phyloP scores from a whole-genome alignment of 1,284 basidiomycete genomes.

The Puccinia triticina region DNA sequence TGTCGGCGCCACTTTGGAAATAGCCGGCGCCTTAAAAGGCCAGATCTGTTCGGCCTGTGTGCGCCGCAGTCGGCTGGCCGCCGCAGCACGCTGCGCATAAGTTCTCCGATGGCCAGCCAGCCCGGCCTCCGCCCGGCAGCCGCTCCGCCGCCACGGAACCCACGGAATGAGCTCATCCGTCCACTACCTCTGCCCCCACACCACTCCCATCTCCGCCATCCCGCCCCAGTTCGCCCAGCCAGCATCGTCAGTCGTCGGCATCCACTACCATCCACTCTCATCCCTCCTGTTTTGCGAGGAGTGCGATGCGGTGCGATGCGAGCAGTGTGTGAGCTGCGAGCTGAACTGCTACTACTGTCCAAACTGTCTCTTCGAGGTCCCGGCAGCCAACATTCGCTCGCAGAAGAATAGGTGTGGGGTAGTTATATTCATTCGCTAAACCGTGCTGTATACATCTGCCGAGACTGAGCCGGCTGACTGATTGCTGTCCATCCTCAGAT shows the following conservation, averaged over 20 bases:
- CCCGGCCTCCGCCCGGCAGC: too few species aligned
- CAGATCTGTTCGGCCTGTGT: too few species aligned
- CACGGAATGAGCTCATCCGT: constrained; percentile 36
- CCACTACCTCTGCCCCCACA: constrained; percentile 51
- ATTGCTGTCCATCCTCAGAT: constrained; percentile 66
- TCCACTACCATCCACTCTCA: constrained; percentile 74
- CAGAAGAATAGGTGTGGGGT: constrained; percentile 82
- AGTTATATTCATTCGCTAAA: not conserved
- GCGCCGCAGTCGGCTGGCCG: too few species aligned
- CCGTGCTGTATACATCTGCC: not conserved
- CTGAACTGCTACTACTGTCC: constrained; percentile 97
- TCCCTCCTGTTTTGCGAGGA: constrained; percentile 96
- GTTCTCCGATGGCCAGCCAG: too few species aligned
- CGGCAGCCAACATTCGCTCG: constrained; percentile 88
- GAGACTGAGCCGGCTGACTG: not conserved
- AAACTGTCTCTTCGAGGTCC: constrained; percentile 98
- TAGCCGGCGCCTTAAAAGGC: too few species aligned
- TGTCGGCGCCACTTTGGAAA: too few species aligned
- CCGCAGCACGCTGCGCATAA: too few species aligned
- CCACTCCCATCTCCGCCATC: constrained; percentile 36
- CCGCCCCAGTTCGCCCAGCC: constrained; percentile 37
- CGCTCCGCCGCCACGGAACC: too few species aligned
- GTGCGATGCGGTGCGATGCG: constrained; percentile 91
- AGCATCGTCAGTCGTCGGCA: not conserved
- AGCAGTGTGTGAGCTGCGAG: constrained; percentile 86